These are phyloP conservation scores for Schrenkiella parvula DNA, from an alignment of 345 rosid species.

Conservation along the genomic window DNA sequence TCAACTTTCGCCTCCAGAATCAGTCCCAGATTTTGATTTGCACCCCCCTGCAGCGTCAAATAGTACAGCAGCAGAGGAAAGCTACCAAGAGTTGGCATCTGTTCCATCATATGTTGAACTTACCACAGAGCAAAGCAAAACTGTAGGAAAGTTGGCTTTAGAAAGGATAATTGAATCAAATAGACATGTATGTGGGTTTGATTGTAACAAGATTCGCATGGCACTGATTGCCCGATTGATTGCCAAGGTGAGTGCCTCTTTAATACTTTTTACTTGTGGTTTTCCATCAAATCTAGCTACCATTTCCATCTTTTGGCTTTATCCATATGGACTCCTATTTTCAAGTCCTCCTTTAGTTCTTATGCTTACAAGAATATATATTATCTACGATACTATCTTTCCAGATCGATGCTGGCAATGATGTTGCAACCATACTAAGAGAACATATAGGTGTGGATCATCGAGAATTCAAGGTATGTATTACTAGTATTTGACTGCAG, in stretches of 20 bases:
- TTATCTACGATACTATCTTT: slow-evolving; percentile 19
- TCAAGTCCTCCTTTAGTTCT: neutral
- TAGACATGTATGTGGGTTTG: slow-evolving; percentile 49
- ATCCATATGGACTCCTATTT: neutral
- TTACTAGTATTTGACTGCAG: neutral
- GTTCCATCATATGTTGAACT: slow-evolving; percentile 76
- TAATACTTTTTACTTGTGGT: slow-evolving; percentile 13
- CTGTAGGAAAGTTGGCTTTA: slow-evolving; percentile 56
- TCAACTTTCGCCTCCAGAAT: slow-evolving; percentile 42
- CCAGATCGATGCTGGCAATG: slow-evolving; percentile 79
- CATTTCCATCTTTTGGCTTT: slow-evolving; percentile 7
- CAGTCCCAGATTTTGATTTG: slow-evolving; percentile 48
- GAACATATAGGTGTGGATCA: slow-evolving; percentile 67
- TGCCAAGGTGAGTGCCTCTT: slow-evolving; percentile 58
- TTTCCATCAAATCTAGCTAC: slow-evolving; percentile 2
- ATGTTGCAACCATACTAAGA: slow-evolving; percentile 55
- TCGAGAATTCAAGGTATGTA: slow-evolving; percentile 69
- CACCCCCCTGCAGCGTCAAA: slow-evolving; percentile 42
- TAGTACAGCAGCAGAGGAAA: slow-evolving; percentile 55
- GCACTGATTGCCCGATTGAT: slow-evolving; percentile 76
- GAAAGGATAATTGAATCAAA: slow-evolving; percentile 69
- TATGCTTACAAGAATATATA: neutral
- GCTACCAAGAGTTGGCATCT: slow-evolving; percentile 54
- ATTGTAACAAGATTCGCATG: slow-evolving; percentile 52
- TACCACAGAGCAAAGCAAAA: slow-evolving; percentile 49